Evolutionary conservation across 108 stramenopile genomes (phyloP), one percentile per base, ranked within the genome.

Genomic region (Aurantiochytrium sp.): DNA sequence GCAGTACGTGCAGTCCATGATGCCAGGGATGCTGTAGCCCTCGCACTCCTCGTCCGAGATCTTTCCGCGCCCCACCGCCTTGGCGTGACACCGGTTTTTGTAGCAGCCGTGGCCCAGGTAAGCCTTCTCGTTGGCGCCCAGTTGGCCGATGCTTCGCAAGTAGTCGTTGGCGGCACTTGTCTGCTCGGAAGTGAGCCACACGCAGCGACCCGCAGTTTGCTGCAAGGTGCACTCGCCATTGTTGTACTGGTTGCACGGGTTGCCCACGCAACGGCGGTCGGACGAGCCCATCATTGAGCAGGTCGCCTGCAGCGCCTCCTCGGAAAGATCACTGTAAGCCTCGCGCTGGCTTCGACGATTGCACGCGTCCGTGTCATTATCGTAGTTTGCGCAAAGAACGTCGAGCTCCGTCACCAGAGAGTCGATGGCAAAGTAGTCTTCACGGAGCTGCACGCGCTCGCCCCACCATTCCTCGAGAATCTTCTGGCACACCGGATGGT

Each of bases 241-340:
- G 45, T 81, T 81, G 73, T 48, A 48, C 73, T 81, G 73, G 3
- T 81, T 81, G 73, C 73, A 81, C 0, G 73, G 73, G 45, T 81
- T 81, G 1, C 42, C 73, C 24, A 81, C 73, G 39, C 73, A 81
- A n/a, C 42, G 39, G 45, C 42, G 39, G 39, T 41, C n/a, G 17
- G 39, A 48, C 6, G 42, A 41, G n/a, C 73, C 73, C 27, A 81
- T 27, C 73, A 81, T 81, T 22, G 24, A 12, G 73, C 73, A 81
- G 45, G 39, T 12, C 12, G 73, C 73, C 42, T 48, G 6, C 21
- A 81, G 73, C n/a, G 15, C 73, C 12, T 81, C 73, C 42, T 24
- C 30, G 27, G 73, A 81, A 22, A 48, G 45, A 81, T 81, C 73
- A 22, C 19, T 48, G 45, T 81, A 81, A 12, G 12, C 24, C 39